Evolutionary conservation across 228 moss, liverwort and hornwort genomes (phyloP).

Genomic region (Sphagnum magellanicum): DNA sequence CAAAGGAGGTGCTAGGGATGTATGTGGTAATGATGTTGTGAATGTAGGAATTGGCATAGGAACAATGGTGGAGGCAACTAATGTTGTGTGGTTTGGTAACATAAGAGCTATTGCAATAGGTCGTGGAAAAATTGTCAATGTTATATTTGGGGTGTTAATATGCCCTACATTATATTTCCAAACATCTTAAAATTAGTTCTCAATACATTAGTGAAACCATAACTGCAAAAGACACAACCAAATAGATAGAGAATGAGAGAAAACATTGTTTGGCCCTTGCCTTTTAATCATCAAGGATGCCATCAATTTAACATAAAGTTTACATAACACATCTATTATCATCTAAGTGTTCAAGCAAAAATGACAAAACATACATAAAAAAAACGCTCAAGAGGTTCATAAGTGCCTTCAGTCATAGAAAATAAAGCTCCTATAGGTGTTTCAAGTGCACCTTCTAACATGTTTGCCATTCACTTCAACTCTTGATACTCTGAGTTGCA

Average conservation of each 20-base stretch:
- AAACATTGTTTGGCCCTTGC: too few species aligned
- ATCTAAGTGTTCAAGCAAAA: too few species aligned
- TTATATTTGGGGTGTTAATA: slow-evolving; percentile 29
- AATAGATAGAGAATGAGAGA: too few species aligned
- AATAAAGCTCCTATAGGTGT: slow-evolving; percentile 12
- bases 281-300: too few species aligned
- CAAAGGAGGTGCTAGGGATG: slow-evolving; percentile 34
- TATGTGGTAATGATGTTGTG: slow-evolving; percentile 17
- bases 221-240: too few species aligned
- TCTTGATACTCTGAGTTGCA: slow-evolving; percentile 49
- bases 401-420: slow-evolving; percentile 11
- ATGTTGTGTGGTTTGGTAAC: slow-evolving; percentile 4
- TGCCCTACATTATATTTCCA: slow-evolving; percentile 33
- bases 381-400: slow-evolving; percentile 41
- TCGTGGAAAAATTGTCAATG: slow-evolving; percentile 25
- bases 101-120: slow-evolving; percentile 17
- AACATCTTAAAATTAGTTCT: background rate
- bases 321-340: too few species aligned
- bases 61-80: slow-evolving; percentile 1
- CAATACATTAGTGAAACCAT: too few species aligned
- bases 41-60: slow-evolving; percentile 18
- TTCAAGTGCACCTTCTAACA: slow-evolving; percentile 44
- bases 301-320: too few species aligned
- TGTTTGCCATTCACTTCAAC: slow-evolving; percentile 39
- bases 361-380: slow-evolving; percentile 21